Percentiles rank a stretch among this genome's conserved stretches.
Conservation (phyloP, 192 early-diverging fungal genomes). For the Coemansia javaensis region DNA sequence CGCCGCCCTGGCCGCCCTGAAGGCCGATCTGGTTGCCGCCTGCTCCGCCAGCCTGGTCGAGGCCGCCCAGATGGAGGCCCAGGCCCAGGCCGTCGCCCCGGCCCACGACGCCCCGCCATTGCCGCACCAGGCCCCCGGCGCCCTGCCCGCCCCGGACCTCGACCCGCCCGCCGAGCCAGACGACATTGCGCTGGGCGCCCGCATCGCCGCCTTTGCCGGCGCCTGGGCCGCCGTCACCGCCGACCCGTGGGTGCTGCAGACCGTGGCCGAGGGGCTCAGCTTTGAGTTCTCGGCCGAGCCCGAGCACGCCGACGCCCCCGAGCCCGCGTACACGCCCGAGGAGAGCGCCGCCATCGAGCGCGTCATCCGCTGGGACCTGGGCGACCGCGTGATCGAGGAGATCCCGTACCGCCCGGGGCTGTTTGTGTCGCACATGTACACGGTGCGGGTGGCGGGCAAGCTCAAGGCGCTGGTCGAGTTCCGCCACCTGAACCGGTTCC, state of each 20-base stretch:
- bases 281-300: constrained; percentile 34
- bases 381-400: constrained; percentile 47
- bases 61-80: constrained; percentile 38
- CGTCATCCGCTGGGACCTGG: constrained; percentile 47
- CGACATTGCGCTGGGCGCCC: constrained; percentile 38
- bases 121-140: too few species aligned
- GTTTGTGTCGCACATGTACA: constrained; percentile 48
- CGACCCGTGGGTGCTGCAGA: constrained; percentile 29
- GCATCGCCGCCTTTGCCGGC: constrained; percentile 21
- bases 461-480: constrained; percentile 45
- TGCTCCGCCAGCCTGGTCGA: constrained; percentile 40
- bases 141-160: too few species aligned
- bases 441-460: constrained; percentile 28
- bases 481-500: constrained; percentile 38
- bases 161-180: too few species aligned
- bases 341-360: constrained; percentile 42
- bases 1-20: constrained; percentile 7
- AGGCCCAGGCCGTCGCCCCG: constrained; percentile 25
- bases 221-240: constrained; percentile 17
- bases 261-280: constrained; percentile 25
- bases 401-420: constrained; percentile 24
- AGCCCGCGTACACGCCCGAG: constrained; percentile 32
- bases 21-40: constrained; percentile 19
- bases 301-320: constrained; percentile 6
- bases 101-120: too few species aligned